These are phyloP conservation scores for Vitellaria paradoxa DNA, from an alignment of 179 eudicot species.

Conservation along the genomic window DNA sequence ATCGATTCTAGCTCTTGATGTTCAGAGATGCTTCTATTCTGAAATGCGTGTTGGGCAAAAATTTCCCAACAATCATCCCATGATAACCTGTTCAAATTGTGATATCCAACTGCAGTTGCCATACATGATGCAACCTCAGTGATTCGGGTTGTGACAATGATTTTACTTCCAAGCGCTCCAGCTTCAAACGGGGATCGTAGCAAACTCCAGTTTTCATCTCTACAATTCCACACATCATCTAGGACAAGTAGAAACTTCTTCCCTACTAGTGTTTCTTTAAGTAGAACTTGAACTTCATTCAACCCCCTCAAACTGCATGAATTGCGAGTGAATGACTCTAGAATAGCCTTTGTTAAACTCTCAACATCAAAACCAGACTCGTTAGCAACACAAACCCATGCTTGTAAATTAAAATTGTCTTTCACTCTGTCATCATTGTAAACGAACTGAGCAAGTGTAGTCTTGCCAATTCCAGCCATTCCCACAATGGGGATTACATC, in stretches of 20 bases:
- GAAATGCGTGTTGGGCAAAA: conserved; percentile 20
- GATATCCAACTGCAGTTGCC: neutral
- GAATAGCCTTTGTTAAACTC: conserved; percentile 14
- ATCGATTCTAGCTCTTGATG: neutral
- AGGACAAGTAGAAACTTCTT: conserved; percentile 20
- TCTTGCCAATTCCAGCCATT: no score
- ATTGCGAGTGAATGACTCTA: neutral
- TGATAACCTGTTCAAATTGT: conserved; percentile 1
- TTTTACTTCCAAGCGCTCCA: conserved; percentile 18
- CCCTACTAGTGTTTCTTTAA: neutral
- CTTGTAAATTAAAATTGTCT: no score
- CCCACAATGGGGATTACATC: no score
- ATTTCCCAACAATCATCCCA: conserved; percentile 19
- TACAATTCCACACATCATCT: conserved; percentile 27
- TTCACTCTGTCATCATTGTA: no score
- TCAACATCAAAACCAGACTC: conserved; percentile 10
- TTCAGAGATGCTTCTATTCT: neutral
- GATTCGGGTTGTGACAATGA: conserved; percentile 25
- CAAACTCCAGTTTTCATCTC: neutral
- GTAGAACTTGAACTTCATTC: conserved; percentile 4
- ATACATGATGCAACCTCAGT: neutral
- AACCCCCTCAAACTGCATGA: neutral
- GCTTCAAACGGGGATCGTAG: conserved; percentile 4
- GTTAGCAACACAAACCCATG: no score
- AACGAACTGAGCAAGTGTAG: no score